Evolutionary conservation across 1,284 basidiomycete species (phyloP), one percentile per base, ranked within the genome.

Genomic region (Papiliotrema laurentii): DNA sequence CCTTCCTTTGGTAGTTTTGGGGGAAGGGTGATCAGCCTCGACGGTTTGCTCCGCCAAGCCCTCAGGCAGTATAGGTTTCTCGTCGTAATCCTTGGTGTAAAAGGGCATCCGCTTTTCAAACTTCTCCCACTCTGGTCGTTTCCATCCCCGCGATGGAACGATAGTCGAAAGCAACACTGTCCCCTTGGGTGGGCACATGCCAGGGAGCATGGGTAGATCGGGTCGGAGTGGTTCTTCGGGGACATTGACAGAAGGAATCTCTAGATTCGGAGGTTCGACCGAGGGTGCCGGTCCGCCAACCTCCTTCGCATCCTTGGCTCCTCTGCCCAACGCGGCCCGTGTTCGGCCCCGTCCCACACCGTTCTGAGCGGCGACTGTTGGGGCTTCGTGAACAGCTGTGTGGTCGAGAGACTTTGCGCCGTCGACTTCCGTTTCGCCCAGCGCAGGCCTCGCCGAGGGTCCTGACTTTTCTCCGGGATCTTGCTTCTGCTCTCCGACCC

Each of bases 111-210:
- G 46, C 19, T 52, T 53, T 16, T 47, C 51, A 14, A 69, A 40
- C 19, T 40, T 37, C 4, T 50, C 43, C 69, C 68, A 70, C 37
- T 65, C 58, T 0, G 65, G 62, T 52, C 53, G 54, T 5, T 42
- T 35, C 63, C 67, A 72, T 9, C 43, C 49, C 5, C 38, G 51
- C 4, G 49, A 39, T 2, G 68, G 65, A 1, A 70, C 39, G 22
- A 65, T 48, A 0, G 62, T 69, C 13, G 67, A 67, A 10, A 70
- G 27, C 2, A 69, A 51, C 1, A 72, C 62, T 0, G 68, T 72
- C 1, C 68, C 68, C 0, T 46, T 42, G 4, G 38, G 26, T 1
- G 67, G 67, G 11, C 43, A 21, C 51, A 54, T 60, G 1, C 64
- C 64, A 0, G 64, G 57, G 14, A 68, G 45, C 22, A 54, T 41